Conservation (phyloP, 208 protist genomes). For the Trichomonas tenax region DNA sequence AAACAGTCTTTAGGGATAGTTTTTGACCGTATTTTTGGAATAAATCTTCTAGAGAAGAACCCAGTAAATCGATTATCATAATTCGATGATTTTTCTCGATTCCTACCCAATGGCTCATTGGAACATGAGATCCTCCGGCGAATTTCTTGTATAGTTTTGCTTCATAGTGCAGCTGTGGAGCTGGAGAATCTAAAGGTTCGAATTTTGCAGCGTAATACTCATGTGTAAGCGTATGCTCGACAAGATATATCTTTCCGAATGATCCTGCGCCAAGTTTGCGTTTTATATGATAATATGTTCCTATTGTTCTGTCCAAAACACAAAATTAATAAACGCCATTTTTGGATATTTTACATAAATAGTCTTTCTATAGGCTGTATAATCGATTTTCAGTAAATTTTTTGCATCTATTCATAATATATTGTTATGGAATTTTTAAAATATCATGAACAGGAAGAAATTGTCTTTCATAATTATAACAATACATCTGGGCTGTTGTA, state of each 20-base stretch:
- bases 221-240: neutral
- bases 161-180: constrained; percentile 91
- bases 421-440: too few relatives aligned
- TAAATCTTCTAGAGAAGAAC: constrained; percentile 88
- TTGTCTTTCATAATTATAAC: too few relatives aligned
- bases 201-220: constrained; percentile 27
- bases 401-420: too few relatives aligned
- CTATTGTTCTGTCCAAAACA: constrained; percentile 64
- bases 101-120: constrained; percentile 76
- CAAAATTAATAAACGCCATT: too few relatives aligned
- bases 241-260: constrained; percentile 80
- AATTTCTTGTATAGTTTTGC: constrained; percentile 74
- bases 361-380: too few relatives aligned
- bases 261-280: constrained; percentile 88
- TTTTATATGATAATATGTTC: constrained; percentile 69
- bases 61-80: constrained; percentile 96
- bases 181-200: constrained; percentile 52
- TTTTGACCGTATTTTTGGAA: constrained; percentile 63
- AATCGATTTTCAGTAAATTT: too few relatives aligned
- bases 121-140: constrained; percentile 70
- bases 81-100: constrained; percentile 85
- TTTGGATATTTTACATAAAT: too few relatives aligned
- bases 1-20: constrained; percentile 81
- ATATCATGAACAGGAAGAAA: too few relatives aligned
- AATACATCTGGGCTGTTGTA: too few relatives aligned